phyloP scores from a whole-genome alignment of 2,329 filamentous ascomycete genomes.

The Phyllosticta capitalensis region DNA sequence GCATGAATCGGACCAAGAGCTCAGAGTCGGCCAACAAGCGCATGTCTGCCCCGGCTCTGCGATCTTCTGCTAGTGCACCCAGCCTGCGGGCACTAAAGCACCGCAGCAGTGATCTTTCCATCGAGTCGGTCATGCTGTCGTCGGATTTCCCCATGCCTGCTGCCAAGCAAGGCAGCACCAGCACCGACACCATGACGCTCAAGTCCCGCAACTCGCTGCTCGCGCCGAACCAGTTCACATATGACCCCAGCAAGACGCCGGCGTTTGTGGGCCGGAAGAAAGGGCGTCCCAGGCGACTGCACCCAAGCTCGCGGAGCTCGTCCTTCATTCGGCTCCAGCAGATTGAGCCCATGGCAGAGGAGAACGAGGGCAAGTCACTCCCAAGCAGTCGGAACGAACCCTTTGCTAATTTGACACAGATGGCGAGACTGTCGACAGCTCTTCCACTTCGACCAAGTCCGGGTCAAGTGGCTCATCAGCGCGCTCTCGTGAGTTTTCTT shows the following conservation, averaged over 20 bases:
- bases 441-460: constrained; percentile 4
- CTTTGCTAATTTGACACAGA: not conserved
- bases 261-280: constrained; percentile 2
- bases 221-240: constrained; percentile 1
- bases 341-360: constrained; percentile 6
- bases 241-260: constrained; percentile 6
- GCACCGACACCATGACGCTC: constrained; percentile 1
- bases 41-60: not conserved
- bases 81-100: constrained; percentile 8
- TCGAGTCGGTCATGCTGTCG: constrained; percentile 20
- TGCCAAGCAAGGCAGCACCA: not conserved
- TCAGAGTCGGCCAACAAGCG: not conserved
- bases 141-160: not conserved
- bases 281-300: not conserved
- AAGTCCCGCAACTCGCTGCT: constrained; percentile 1
- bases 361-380: not conserved
- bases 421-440: constrained; percentile 2
- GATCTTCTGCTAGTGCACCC: constrained; percentile 1
- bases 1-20: constrained; percentile 2
- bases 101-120: constrained; percentile 16
- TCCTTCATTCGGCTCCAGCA: constrained; percentile 4
- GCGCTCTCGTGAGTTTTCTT: not conserved
- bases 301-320: not conserved
- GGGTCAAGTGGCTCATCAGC: constrained; percentile 1
- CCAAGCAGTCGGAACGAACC: not conserved